Percentiles rank a stretch among this genome's conserved stretches.
Conservation (phyloP, 2,329 filamentous ascomycete species). For the Fusarium sp. region DNA sequence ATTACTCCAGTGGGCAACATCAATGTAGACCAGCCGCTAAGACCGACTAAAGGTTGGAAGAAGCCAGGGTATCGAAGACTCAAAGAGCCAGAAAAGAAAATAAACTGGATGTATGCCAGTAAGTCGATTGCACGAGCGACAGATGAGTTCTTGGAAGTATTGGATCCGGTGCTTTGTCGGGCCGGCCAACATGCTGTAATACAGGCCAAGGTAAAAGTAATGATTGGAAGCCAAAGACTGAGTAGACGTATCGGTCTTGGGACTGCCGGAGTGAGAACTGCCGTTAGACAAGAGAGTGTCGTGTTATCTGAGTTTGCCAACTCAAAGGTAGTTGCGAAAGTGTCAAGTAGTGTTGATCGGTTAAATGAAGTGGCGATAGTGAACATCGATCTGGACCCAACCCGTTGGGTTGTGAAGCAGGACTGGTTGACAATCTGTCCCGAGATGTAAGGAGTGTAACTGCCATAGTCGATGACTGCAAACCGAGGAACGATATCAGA, state of each 20-base stretch:
- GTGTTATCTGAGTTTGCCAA: background rate
- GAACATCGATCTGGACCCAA: slow-evolving; percentile 7
- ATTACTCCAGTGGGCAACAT: slow-evolving; percentile 63
- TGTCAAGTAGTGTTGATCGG: slow-evolving; percentile 22
- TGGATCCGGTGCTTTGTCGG: background rate
- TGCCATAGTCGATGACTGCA: background rate
- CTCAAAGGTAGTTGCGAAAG: slow-evolving; percentile 15
- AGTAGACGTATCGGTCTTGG: slow-evolving; percentile 3
- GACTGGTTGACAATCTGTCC: slow-evolving; percentile 25
- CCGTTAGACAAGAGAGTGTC: background rate
- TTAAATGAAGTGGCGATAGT: slow-evolving; percentile 11
- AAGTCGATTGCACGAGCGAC: slow-evolving; percentile 60
- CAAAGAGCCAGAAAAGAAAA: slow-evolving; percentile 76
- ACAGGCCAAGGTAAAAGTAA: slow-evolving; percentile 2
- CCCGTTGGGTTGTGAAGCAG: background rate
- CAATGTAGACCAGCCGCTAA: slow-evolving; percentile 74
- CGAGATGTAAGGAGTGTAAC: background rate
- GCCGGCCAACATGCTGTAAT: slow-evolving; percentile 17
- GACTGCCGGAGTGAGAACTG: slow-evolving; percentile 14
- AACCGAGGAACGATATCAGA: background rate
- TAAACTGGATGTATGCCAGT: slow-evolving; percentile 80
- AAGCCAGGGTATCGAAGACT: slow-evolving; percentile 79
- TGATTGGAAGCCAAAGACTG: slow-evolving; percentile 24
- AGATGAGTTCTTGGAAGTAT: background rate
- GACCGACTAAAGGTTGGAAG: slow-evolving; percentile 77